Conservation (phyloP, 139 green algal genomes). For the Closterium sp. region DNA sequence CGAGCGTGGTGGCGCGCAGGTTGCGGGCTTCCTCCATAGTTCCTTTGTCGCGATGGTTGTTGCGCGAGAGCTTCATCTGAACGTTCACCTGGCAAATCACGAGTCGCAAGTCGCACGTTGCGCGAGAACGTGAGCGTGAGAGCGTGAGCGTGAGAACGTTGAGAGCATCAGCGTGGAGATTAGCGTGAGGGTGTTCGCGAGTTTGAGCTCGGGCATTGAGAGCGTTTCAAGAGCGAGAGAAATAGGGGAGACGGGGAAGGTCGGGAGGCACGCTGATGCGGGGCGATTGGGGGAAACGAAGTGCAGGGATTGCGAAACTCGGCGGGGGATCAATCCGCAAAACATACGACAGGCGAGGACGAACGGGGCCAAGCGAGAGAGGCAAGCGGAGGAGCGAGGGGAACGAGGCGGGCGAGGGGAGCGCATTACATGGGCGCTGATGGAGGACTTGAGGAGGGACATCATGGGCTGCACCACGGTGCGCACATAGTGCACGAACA, state of each 20-base stretch:
- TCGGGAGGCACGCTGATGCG: too few species aligned
- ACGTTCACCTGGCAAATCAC: constrained; percentile 13
- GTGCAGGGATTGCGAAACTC: not conserved
- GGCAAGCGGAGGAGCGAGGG: not conserved
- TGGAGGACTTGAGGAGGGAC: constrained; percentile 7
- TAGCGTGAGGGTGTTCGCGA: not conserved
- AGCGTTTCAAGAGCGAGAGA: not conserved
- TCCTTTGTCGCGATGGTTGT: constrained; percentile 20
- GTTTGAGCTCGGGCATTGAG: too few species aligned
- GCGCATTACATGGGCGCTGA: not conserved
- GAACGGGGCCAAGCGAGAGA: too few species aligned
- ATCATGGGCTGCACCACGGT: constrained; percentile 38
- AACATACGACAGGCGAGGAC: not conserved
- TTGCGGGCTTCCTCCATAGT: constrained; percentile 16
- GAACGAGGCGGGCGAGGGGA: not conserved
- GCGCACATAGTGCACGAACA: constrained; percentile 40
- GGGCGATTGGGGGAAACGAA: not conserved
- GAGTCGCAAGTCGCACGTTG: too few species aligned
- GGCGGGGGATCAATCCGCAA: not conserved
- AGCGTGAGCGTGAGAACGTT: not conserved
- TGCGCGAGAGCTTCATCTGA: constrained; percentile 4
- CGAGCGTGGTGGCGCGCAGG: not conserved
- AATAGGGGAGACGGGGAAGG: not conserved
- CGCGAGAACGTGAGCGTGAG: not conserved
- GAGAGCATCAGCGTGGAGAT: not conserved